Conservation (phyloP, 805 yeast species). For the Zygoascus biomembranicola region DNA sequence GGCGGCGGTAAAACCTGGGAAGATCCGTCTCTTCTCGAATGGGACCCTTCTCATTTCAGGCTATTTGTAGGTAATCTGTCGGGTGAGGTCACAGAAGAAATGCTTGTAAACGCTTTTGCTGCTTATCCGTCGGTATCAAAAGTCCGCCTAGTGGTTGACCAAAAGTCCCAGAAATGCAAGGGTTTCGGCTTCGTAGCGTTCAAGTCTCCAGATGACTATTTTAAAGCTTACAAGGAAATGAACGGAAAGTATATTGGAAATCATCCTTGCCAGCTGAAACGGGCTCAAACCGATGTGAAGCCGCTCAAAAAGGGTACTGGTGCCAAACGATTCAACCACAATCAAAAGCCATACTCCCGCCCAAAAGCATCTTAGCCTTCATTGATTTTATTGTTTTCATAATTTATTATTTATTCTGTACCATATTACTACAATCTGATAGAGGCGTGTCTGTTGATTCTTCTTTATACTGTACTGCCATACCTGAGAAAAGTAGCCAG, state of each 20-base stretch:
- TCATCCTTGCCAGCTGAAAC: slow-evolving; percentile 61
- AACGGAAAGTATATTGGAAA: slow-evolving; percentile 70
- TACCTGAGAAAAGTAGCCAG: too few species aligned
- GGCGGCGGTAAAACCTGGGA: slow-evolving; percentile 44
- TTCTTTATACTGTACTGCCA: too few species aligned
- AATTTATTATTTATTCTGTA: too few species aligned
- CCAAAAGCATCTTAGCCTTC: too few species aligned
- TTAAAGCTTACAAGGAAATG: slow-evolving; percentile 64
- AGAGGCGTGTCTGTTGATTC: too few species aligned
- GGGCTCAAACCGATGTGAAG: slow-evolving; percentile 36
- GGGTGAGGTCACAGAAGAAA: slow-evolving; percentile 52
- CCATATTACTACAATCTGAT: too few species aligned
- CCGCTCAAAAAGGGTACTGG: slow-evolving; percentile 2
- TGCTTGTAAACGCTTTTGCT: slow-evolving; percentile 47
- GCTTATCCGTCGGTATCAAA: slow-evolving; percentile 46
- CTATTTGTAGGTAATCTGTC: slow-evolving; percentile 72
- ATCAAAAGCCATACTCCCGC: not conserved
- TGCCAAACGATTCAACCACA: not conserved
- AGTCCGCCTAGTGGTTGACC: slow-evolving; percentile 51
- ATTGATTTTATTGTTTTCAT: too few species aligned
- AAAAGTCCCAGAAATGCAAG: slow-evolving; percentile 38
- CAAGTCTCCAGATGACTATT: slow-evolving; percentile 53
- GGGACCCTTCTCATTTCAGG: slow-evolving; percentile 66
- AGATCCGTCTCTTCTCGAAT: slow-evolving; percentile 41
- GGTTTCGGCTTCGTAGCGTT: slow-evolving; percentile 77